Percentiles rank a stretch among this genome's conserved stretches.
Evolutionary conservation across 2,329 filamentous ascomycete genomes (phyloP).

Genomic region (Penicillium capsulatum): DNA sequence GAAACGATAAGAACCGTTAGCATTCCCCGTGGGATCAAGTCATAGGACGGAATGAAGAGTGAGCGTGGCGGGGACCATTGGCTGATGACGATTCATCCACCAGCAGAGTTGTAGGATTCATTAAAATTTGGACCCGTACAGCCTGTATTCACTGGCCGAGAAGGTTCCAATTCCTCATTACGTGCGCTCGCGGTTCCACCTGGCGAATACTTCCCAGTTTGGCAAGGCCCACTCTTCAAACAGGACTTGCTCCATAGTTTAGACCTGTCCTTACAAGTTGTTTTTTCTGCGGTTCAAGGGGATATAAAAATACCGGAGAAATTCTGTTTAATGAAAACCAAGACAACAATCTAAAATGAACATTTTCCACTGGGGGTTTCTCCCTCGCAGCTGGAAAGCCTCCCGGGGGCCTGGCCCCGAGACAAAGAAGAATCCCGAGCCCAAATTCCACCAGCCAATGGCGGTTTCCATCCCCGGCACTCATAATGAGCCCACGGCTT

Average conservation of each 20-base stretch:
- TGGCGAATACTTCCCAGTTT: slow-evolving; percentile 4
- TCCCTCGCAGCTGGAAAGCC: slow-evolving; percentile 9
- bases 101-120: too few species aligned
- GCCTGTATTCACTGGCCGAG: neutral
- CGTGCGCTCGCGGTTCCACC: slow-evolving; percentile 10
- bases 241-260: slow-evolving; percentile 6
- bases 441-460: slow-evolving; percentile 17
- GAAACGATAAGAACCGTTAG: too few species aligned
- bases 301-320: slow-evolving; percentile 3
- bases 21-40: too few species aligned
- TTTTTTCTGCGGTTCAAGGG: neutral
- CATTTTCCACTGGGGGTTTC: slow-evolving; percentile 14
- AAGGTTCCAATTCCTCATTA: slow-evolving; percentile 5
- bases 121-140: too few species aligned
- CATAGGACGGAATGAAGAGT: too few species aligned
- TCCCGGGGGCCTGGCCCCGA: slow-evolving; percentile 3
- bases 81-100: too few species aligned
- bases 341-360: slow-evolving; percentile 12
- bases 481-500: slow-evolving; percentile 12
- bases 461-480: slow-evolving; percentile 13
- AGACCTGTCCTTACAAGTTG: slow-evolving; percentile 1
- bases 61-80: too few species aligned
- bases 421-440: slow-evolving; percentile 1
- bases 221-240: slow-evolving; percentile 2
- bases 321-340: neutral